Conservation (phyloP, 352 stramenopile species). For the Pythium scleroteichum region DNA sequence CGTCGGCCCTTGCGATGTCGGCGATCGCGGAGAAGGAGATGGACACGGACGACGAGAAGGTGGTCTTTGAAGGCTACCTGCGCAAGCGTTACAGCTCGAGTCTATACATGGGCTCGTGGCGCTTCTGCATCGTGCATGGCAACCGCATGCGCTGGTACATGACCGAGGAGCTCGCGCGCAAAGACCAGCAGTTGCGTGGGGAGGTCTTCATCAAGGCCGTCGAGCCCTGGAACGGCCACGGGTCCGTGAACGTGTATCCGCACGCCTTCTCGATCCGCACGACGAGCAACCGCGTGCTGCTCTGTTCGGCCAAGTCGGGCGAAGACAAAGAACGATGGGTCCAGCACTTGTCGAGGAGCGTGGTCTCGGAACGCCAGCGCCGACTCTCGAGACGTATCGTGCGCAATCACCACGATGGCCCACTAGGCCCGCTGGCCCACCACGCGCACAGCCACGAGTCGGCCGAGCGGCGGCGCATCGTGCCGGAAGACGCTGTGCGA, state of each 20-base stretch:
- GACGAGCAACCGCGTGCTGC: slow-evolving; percentile 47
- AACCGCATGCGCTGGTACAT: slow-evolving; percentile 71
- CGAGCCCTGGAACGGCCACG: slow-evolving; percentile 62
- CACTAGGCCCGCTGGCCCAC: slow-evolving; percentile 1
- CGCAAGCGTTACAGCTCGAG: slow-evolving; percentile 69
- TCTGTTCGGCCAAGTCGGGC: slow-evolving; percentile 52
- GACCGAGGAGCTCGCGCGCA: slow-evolving; percentile 47
- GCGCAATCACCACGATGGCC: slow-evolving; percentile 20
- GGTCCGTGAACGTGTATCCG: slow-evolving; percentile 48
- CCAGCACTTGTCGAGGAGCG: slow-evolving; percentile 32
- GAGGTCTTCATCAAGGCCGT: slow-evolving; percentile 62
- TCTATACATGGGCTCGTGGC: slow-evolving; percentile 79
- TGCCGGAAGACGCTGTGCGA: slow-evolving; percentile 51
- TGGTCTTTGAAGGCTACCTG: slow-evolving; percentile 49
- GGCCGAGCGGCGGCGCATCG: slow-evolving; percentile 44
- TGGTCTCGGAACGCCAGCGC: slow-evolving; percentile 32
- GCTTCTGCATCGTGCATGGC: slow-evolving; percentile 68
- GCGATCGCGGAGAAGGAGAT: slow-evolving; percentile 19
- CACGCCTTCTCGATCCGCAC: slow-evolving; percentile 70
- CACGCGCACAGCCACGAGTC: slow-evolving; percentile 27
- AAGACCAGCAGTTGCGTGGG: slow-evolving; percentile 50
- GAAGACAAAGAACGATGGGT: slow-evolving; percentile 56
- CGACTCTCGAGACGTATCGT: slow-evolving; percentile 22
- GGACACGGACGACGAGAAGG: slow-evolving; percentile 14
- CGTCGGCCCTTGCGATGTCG: slow-evolving; percentile 11